phyloP scores from a whole-genome alignment of 352 stramenopile genomes.

The Phytophthora melonis region DNA sequence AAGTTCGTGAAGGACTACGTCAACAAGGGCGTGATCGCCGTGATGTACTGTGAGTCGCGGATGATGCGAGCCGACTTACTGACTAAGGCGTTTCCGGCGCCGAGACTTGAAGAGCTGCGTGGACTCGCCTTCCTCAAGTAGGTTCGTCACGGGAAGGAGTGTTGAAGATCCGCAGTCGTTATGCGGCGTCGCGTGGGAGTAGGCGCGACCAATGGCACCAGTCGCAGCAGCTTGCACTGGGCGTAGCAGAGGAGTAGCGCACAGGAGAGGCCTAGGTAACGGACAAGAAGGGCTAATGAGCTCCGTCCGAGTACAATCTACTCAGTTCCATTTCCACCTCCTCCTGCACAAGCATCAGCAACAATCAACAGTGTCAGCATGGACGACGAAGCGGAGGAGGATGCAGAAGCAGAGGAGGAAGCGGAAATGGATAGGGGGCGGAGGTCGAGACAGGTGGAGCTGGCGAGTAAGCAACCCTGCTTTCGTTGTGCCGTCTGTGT shows the following conservation, averaged over 20 bases:
- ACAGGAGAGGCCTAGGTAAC: background rate
- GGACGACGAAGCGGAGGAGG: background rate
- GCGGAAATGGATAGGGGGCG: background rate
- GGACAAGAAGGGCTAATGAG: too few relatives aligned
- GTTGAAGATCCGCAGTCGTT: slow-evolving; percentile 1
- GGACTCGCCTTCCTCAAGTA: background rate
- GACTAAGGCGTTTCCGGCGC: background rate
- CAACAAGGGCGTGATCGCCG: background rate
- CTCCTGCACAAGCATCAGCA: too few relatives aligned
- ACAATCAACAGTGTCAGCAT: too few relatives aligned
- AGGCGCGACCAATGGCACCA: background rate
- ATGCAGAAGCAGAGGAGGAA: background rate
- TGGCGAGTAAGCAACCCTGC: background rate
- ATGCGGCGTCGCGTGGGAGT: background rate
- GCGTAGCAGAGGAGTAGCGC: background rate
- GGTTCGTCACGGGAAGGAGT: background rate
- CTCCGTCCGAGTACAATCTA: too few relatives aligned
- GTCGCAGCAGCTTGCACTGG: background rate
- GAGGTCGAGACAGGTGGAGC: background rate
- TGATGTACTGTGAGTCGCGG: background rate
- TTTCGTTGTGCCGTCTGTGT: background rate
- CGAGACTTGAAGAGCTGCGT: background rate
- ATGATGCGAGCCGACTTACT: background rate
- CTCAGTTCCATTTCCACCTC: too few relatives aligned
- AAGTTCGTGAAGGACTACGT: slow-evolving; percentile 1